Evolutionary conservation across 177 flowering plant species (phyloP).

Genomic region (Vitis hybrid): DNA sequence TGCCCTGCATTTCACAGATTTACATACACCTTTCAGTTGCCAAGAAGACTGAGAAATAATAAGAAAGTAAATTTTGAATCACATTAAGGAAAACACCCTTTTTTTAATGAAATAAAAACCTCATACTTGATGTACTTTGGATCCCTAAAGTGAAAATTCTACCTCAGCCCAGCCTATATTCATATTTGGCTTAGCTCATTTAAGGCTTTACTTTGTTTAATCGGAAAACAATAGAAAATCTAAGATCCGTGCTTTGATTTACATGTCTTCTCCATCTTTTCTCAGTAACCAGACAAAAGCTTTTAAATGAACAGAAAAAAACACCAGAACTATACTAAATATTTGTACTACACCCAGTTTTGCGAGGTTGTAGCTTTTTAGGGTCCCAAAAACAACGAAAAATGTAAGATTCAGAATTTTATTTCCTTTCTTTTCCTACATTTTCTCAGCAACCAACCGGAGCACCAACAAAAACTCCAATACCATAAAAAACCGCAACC

Average conservation of each 20-base stretch:
- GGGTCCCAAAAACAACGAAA: not conserved
- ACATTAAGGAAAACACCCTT: too few species aligned
- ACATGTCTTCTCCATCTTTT: not conserved
- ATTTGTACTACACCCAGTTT: too few species aligned
- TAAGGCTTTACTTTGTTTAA: not conserved
- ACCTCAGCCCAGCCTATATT: not conserved
- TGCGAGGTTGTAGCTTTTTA: too few species aligned
- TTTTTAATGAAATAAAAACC: not conserved
- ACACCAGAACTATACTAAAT: too few species aligned
- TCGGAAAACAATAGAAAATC: not conserved
- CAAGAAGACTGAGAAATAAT: too few species aligned
- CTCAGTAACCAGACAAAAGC: slow-evolving; percentile 8
- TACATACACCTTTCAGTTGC: not conserved
- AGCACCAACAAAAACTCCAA: not conserved
- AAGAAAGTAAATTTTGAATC: too few species aligned
- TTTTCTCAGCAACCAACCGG: slow-evolving; percentile 12
- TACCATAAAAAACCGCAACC: slow-evolving; percentile 1
- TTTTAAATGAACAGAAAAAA: not conserved
- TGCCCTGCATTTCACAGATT: slow-evolving; percentile 7
- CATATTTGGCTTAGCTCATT: not conserved
- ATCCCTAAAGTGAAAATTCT: not conserved
- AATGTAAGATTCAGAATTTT: too few species aligned
- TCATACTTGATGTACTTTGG: not conserved
- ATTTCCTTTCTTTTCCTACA: not conserved
- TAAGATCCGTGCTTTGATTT: not conserved